Evolutionary conservation across 2,329 filamentous ascomycete genomes (phyloP).

Genomic region (Colletotrichum chrysophilum): DNA sequence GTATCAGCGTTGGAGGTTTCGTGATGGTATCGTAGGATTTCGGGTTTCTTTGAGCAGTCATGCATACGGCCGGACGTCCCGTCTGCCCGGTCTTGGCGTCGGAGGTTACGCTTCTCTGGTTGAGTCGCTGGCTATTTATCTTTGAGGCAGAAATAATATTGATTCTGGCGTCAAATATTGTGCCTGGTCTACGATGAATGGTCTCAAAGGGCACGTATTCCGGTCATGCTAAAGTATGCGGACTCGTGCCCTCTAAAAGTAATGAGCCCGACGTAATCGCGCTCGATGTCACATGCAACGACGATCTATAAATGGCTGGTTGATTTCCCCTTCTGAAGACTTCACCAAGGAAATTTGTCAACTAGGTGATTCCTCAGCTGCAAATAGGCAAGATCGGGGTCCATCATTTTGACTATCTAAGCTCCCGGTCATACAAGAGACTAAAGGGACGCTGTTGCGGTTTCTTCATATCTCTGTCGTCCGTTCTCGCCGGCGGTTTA

Average conservation of each 20-base stretch:
- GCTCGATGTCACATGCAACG: neutral
- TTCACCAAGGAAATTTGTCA: neutral
- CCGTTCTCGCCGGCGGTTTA: neutral
- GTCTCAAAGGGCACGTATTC: neutral
- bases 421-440: neutral
- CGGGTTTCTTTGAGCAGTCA: neutral
- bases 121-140: neutral
- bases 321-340: accelerated
- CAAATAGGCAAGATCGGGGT: neutral
- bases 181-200: neutral
- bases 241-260: neutral
- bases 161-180: neutral
- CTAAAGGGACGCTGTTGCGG: neutral
- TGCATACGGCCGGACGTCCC: neutral
- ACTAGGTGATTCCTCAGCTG: neutral
- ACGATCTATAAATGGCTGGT: neutral
- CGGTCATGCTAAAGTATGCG: neutral
- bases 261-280: neutral
- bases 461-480: neutral
- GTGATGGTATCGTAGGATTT: neutral
- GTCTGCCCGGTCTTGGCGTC: neutral
- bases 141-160: neutral
- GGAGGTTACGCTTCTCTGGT: neutral
- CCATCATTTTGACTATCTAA: neutral
- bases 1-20: neutral